Evolutionary conservation across 1,139 yeast genomes (phyloP).

Genomic region (Lodderomyces pseudojiufengensis): DNA sequence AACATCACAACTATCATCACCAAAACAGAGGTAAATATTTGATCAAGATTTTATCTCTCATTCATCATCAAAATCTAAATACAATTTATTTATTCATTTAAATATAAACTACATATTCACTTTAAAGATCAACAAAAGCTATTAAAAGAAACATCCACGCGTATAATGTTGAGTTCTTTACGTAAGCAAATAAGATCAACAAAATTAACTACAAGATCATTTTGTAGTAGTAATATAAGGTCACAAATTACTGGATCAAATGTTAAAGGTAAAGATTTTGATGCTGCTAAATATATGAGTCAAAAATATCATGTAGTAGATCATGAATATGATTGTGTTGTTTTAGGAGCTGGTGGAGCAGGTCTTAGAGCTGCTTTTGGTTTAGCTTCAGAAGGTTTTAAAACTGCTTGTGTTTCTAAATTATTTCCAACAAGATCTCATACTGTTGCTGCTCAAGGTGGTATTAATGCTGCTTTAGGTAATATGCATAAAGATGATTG

Average conservation of each 20-base stretch:
- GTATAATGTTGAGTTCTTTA: conserved; percentile 15
- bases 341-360: conserved; percentile 99
- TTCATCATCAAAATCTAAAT: too few relatives aligned
- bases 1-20: too few relatives aligned
- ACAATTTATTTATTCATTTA: too few relatives aligned
- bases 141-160: too few relatives aligned
- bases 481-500: conserved; percentile 98
- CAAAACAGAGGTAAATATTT: too few relatives aligned
- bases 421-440: conserved; percentile 98
- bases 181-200: conserved; percentile 9
- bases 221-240: conserved; percentile 28
- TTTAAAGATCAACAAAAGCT: too few relatives aligned
- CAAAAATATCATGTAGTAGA: conserved; percentile 89
- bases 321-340: conserved; percentile 97
- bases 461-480: conserved; percentile 96
- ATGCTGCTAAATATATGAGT: conserved; percentile 52
- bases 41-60: too few relatives aligned
- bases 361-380: conserved; percentile 99
- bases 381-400: conserved; percentile 92
- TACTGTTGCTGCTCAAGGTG: conserved; percentile 99
- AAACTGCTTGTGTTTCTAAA: conserved; percentile 96
- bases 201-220: conserved; percentile 15
- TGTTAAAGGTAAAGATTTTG: conserved; percentile 49
- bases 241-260: conserved; percentile 41
- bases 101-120: too few relatives aligned